Base-by-base conservation (phyloP, 2,329 filamentous ascomycete species). In the Grosmannia serpens region DNA sequence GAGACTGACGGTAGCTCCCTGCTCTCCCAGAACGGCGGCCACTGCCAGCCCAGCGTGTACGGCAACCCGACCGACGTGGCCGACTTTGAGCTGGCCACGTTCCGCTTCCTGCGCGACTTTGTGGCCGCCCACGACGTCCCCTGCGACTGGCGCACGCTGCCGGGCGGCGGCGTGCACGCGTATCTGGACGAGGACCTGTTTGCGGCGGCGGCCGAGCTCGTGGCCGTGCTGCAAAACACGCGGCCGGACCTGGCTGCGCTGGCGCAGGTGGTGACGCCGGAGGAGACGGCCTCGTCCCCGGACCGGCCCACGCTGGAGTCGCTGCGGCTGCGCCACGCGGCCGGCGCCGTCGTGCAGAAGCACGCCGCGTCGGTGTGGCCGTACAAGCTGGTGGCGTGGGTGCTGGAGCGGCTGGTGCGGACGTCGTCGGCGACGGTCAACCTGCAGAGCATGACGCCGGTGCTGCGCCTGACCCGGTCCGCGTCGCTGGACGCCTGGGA, bases 301-400 rank as follows among this genome's bases (percentile, higher is more conserved):
- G 17, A 29, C 22, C 3, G 17, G 33, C 65, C 69, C 46, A 69
- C 68, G 1, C 71, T 89, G 4, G 72, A 70, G 31, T 71, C 71
- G 38, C 75, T 88, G 27, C 75, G 83, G 4, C 71, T 86, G 1
- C 77, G 80, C 0, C 69, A 70, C 9, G 85, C 83, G 8, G 67
- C 77, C 9, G 88, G 85, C 2, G 87, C 84, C 7, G 77, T 90
- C 4, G 73, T 86, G 20, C 86, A 86, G 61, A 73, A 74, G 47
- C 73, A 81, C 49, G 88, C 88, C 0, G 87, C 84, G 0, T 83
- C 83, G 64, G 68, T 89, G 52, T 91, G 87, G 87, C 90, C 90
- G 0, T 95, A 95, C 70, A 95, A 94, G 71, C 80, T 95, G 22
- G 84, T 95, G 2, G 75, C 83, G 1, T 86, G 84, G 71, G 77